These are phyloP conservation scores for Candolleomyces efflorescens DNA, from an alignment of 768 basidiomycete genomes.

Conservation along the genomic window DNA sequence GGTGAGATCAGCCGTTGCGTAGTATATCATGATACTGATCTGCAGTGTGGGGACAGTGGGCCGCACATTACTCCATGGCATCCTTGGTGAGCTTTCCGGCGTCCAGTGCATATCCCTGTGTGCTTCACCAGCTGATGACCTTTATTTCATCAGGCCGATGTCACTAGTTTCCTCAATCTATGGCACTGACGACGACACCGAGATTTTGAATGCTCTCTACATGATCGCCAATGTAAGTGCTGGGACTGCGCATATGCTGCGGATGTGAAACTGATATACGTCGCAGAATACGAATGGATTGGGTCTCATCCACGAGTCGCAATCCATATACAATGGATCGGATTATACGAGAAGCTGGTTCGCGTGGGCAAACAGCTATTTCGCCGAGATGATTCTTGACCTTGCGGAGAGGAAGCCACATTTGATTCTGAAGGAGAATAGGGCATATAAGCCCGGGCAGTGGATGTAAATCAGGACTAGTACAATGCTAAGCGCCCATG, in stretches of 20 bases:
- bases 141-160: conserved; percentile 56
- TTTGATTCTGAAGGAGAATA: conserved; percentile 53
- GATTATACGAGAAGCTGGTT: conserved; percentile 74
- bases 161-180: conserved; percentile 72
- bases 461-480: conserved; percentile 15
- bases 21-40: not conserved
- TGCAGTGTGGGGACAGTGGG: conserved; percentile 39
- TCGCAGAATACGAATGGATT: conserved; percentile 65
- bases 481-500: too few species aligned
- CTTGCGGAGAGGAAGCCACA: conserved; percentile 69
- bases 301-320: conserved; percentile 76
- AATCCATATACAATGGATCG: conserved; percentile 52
- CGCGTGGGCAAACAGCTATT: conserved; percentile 83
- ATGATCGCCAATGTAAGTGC: conserved; percentile 61
- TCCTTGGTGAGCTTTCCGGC: conserved; percentile 47
- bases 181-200: conserved; percentile 67
- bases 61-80: conserved; percentile 72
- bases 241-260: not conserved
- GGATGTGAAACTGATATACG: not conserved
- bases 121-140: not conserved
- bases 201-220: conserved; percentile 61
- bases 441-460: conserved; percentile 54
- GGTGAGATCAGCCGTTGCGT: conserved; percentile 32
- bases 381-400: conserved; percentile 78
- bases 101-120: not conserved